Evolutionary conservation across 2,329 filamentous ascomycete species (phyloP), one percentile per base, ranked within the genome.

Genomic region (Fusarium protoensiforme): DNA sequence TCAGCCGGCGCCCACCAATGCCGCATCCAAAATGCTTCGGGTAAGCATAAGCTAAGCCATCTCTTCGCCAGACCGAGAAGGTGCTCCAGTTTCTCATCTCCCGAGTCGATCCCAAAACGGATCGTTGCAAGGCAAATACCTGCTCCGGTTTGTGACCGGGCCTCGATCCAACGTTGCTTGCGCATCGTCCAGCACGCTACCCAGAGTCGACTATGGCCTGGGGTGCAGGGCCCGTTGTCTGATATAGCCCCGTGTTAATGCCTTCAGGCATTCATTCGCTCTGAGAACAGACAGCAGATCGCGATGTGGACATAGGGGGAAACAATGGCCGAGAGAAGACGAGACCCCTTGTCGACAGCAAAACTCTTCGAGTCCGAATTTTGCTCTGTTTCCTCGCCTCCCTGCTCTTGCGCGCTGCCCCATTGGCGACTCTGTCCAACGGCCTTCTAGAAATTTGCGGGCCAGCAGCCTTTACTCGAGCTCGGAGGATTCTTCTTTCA

Each of bases 361-460:
- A 77, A 78, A 69, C 66, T 76, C 76, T 75, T 72, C 68, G 76
- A 73, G 61, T 67, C 60, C 68, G 72, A 76, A 67, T 71, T 72
- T 73, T 73, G 67, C 69, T 76, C 72, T 77, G 73, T 72, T 78
- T 71, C 71, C 73, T 69, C 61, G 60, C 67, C 74, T 73, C 72
- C 70, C 66, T 71, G 67, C 60, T 73, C 66, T 66, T 59, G 57
- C 72, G 63, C 68, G 54, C 68, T 72, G 72, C 71, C 74, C 65
- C 69, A 78, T 76, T 69, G 57, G 68, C 64, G 51, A 48, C 48
- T 67, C 68, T 76, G 65, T 70, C 76, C 75, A 78, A 78, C 67
- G 70, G 70, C 63, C 71, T 81, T 81, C 80, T 81, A 80, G 80
- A 81, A 81, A 79, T 76, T 75, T 76, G 73, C 75, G 74, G 75